Percentiles rank a stretch among this genome's conserved stretches.
Conservation (phyloP, 371 early-diverging fungal species). For the Lichtheimia ramosa region DNA sequence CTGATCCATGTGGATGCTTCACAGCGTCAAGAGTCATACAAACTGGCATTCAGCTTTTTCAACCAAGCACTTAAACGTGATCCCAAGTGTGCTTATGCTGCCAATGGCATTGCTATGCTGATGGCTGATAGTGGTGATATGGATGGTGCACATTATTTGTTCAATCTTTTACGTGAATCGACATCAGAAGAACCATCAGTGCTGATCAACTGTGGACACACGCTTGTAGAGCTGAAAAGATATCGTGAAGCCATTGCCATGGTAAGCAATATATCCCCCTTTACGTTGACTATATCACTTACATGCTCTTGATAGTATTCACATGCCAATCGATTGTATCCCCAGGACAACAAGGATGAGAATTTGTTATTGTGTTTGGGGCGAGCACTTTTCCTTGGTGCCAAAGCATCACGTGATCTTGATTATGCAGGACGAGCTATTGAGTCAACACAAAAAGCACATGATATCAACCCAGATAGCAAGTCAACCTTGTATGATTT, state of each 20-base stretch:
- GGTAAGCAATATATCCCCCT: constrained; percentile 23
- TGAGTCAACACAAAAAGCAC: constrained; percentile 57
- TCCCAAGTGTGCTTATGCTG: constrained; percentile 70
- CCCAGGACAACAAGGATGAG: constrained; percentile 54
- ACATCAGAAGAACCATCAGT: constrained; percentile 58
- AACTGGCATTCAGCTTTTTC: constrained; percentile 81
- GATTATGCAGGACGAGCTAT: constrained; percentile 69
- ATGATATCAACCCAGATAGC: constrained; percentile 59
- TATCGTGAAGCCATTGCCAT: constrained; percentile 70
- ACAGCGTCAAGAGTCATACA: constrained; percentile 56
- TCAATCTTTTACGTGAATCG: constrained; percentile 71
- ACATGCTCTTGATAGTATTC: not conserved
- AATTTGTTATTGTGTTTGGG: constrained; percentile 71
- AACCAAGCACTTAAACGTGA: constrained; percentile 78
- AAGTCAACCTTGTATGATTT: constrained; percentile 71
- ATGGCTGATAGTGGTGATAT: constrained; percentile 74
- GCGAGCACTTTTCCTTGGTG: constrained; percentile 79
- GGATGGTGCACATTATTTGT: constrained; percentile 73
- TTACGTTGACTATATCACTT: not conserved
- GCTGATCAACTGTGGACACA: constrained; percentile 80
- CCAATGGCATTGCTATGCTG: constrained; percentile 78
- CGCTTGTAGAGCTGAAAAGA: constrained; percentile 70
- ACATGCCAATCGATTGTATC: not conserved
- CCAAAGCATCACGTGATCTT: constrained; percentile 71
- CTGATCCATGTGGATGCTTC: not conserved